phyloP scores from a whole-genome alignment of 352 stramenopile genomes.

The Globisporangium uncinulatum region DNA sequence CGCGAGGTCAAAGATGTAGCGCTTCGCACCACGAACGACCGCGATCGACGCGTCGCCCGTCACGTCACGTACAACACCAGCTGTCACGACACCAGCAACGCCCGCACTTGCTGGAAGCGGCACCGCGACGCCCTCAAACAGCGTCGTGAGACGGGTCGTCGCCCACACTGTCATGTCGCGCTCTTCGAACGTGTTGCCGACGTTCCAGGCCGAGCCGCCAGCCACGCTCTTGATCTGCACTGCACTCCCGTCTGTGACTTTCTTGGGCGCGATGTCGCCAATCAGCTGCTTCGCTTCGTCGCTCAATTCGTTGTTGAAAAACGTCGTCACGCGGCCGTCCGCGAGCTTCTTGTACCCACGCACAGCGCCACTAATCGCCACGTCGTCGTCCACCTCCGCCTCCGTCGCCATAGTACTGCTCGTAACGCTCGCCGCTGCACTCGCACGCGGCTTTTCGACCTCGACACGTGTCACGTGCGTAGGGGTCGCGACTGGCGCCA shows the following conservation, averaged over 20 bases:
- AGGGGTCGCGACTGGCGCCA: conserved; percentile 13
- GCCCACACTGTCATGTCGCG: conserved; percentile 89
- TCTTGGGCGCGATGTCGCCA: conserved; percentile 93
- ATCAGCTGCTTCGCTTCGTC: conserved; percentile 97
- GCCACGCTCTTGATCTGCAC: conserved; percentile 82
- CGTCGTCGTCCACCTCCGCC: conserved; percentile 51
- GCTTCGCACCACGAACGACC: conserved; percentile 90
- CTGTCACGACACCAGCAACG: conserved; percentile 35
- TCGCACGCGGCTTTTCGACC: conserved; percentile 21
- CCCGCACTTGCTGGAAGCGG: conserved; percentile 20
- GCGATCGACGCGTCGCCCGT: conserved; percentile 91
- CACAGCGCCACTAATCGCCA: conserved; percentile 60
- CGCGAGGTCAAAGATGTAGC: conserved; percentile 87
- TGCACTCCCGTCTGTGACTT: conserved; percentile 61
- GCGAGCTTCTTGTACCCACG: conserved; percentile 95
- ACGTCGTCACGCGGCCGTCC: conserved; percentile 97
- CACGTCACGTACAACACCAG: conserved; percentile 77
- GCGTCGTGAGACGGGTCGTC: conserved; percentile 61
- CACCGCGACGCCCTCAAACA: conserved; percentile 39
- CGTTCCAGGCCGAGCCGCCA: conserved; percentile 90
- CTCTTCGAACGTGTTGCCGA: conserved; percentile 92
- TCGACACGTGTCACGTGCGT: conserved; percentile 64
- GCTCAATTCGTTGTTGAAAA: conserved; percentile 98
- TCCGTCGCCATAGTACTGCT: background rate
- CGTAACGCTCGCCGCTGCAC: conserved; percentile 6